phyloP scores from a whole-genome alignment of 169 alveolate species.

The Eimeria falciformis region DNA sequence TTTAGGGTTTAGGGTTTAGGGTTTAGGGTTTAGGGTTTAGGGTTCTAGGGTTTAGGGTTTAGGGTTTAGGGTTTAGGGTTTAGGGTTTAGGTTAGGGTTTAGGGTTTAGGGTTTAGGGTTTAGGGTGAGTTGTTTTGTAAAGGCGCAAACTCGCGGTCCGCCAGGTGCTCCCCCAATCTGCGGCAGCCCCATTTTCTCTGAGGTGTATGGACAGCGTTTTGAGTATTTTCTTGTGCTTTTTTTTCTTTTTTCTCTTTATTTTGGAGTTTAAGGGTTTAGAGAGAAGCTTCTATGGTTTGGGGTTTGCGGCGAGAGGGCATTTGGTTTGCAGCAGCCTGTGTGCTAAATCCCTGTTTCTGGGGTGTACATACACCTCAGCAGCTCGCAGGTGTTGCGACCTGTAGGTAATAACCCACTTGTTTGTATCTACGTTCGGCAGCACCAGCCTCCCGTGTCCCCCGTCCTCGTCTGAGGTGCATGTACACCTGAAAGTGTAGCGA shows the following conservation, averaged over 20 bases:
- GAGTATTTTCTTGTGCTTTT: background rate
- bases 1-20: slow-evolving; percentile 15
- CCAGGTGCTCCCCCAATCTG: background rate
- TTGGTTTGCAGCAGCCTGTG: background rate
- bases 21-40: background rate
- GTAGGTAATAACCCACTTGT: background rate
- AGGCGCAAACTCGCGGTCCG: background rate
- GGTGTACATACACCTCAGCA: background rate
- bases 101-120: background rate
- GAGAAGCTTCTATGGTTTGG: background rate
- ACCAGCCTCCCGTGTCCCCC: background rate
- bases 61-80: too few relatives aligned
- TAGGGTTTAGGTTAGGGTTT: too few relatives aligned
- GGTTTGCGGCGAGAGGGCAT: background rate
- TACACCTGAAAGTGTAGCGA: too few relatives aligned
- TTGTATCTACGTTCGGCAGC: background rate
- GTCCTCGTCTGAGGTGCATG: background rate
- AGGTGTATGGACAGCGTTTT: background rate
- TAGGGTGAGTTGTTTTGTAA: background rate
- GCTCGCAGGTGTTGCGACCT: background rate
- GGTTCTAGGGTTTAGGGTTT: too few relatives aligned
- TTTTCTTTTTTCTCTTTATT: background rate
- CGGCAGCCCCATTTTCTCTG: background rate
- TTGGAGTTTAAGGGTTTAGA: background rate
- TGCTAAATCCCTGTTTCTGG: background rate